Evolutionary conservation across 495 filamentous ascomycete genomes (phyloP).

Genomic region (Lepraria neglecta): DNA sequence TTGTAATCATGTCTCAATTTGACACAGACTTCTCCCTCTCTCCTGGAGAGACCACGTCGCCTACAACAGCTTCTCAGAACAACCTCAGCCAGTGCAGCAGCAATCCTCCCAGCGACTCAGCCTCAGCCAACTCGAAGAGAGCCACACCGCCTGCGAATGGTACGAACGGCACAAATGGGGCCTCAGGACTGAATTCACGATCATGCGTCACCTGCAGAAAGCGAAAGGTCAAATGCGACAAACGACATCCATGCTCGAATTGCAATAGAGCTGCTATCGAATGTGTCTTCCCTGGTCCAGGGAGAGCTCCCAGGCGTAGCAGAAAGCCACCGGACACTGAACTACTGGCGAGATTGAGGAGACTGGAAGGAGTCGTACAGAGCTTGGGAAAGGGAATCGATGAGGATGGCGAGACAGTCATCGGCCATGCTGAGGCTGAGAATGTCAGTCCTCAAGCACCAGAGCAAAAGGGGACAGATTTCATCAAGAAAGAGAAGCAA

Average conservation of each 20-base stretch:
- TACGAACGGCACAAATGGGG: neutral
- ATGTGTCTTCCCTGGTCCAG: constrained; percentile 79
- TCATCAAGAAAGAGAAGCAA: neutral
- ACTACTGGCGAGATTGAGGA: constrained; percentile 66
- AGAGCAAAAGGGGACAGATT: neutral
- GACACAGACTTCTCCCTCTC: constrained; percentile 18
- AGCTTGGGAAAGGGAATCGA: constrained; percentile 48
- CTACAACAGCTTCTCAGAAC: neutral
- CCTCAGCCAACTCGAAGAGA: constrained; percentile 10
- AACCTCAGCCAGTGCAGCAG: constrained; percentile 5
- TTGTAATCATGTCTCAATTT: constrained; percentile 4
- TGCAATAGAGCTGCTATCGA: constrained; percentile 71
- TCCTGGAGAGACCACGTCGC: constrained; percentile 13
- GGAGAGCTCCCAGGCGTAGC: constrained; percentile 67
- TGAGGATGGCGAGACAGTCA: constrained; percentile 28
- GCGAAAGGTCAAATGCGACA: constrained; percentile 85
- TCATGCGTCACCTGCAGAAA: constrained; percentile 81
- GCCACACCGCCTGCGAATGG: constrained; percentile 7
- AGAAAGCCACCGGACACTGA: constrained; percentile 65
- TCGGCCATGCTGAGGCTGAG: constrained; percentile 19
- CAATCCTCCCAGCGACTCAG: constrained; percentile 17
- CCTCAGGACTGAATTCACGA: constrained; percentile 46
- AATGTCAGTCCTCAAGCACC: neutral
- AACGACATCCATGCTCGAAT: constrained; percentile 74
- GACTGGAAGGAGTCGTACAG: constrained; percentile 76